phyloP scores from a whole-genome alignment of 192 early-diverging fungal genomes.

The Lobosporangium transversale region DNA sequence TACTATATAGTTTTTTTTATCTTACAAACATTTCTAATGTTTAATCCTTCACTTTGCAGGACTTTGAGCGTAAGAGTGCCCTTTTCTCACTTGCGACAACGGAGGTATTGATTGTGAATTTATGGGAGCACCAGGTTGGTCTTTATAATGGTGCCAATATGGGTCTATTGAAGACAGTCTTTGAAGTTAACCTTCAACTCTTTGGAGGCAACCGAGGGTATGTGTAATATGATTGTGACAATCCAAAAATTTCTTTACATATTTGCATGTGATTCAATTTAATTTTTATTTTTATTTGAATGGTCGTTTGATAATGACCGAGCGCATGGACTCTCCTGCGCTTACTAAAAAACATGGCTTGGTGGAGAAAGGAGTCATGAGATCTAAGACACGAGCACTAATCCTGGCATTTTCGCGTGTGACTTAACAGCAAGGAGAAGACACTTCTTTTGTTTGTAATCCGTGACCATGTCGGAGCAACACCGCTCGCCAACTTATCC shows the following conservation, averaged over 20 bases:
- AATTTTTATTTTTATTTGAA: background rate
- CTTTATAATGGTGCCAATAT: slow-evolving; percentile 99
- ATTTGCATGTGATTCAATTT: slow-evolving; percentile 32
- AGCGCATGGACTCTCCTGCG: no score
- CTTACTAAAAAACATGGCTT: no score
- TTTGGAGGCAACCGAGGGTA: slow-evolving; percentile 85
- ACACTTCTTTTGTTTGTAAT: slow-evolving; percentile 97
- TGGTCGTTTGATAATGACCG: no score
- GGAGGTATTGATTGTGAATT: slow-evolving; percentile 96
- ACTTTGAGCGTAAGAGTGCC: slow-evolving; percentile 98
- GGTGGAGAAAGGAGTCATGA: no score
- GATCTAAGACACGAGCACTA: no score
- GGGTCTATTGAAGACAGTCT: slow-evolving; percentile 97
- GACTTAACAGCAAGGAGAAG: slow-evolving; percentile 78
- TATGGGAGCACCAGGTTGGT: slow-evolving; percentile 98
- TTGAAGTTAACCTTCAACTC: slow-evolving; percentile 98
- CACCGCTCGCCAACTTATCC: slow-evolving; percentile 83
- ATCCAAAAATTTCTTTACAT: background rate
- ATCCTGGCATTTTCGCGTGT: no score
- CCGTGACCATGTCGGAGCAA: slow-evolving; percentile 91
- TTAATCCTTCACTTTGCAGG: no score
- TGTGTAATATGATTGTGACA: background rate
- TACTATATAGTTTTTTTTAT: background rate
- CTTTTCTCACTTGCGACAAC: slow-evolving; percentile 95
- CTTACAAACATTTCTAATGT: no score